Evolutionary conservation across 805 yeast genomes (phyloP), one percentile per base, ranked within the genome.

Genomic region (Nakazawaea wyomingensis): DNA sequence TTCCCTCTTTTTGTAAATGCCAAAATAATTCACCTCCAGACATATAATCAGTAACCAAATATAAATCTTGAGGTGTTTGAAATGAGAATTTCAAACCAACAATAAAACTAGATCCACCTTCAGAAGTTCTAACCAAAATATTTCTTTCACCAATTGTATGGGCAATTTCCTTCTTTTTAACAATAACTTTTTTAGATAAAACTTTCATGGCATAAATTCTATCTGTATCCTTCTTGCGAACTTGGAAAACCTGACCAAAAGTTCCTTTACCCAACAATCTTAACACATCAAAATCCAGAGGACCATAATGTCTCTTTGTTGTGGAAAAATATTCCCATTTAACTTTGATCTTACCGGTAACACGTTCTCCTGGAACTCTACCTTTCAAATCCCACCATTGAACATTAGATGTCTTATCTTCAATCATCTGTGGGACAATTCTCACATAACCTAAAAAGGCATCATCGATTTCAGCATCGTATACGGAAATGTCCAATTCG

Each of bases 131-230:
- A 19, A 91, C 99, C 46, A 93, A 68, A 51, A 93, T 93, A 61
- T 93, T 86, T 54, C 99, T 75, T 69, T 93, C 99, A 27, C 98
- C 98, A 55, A 93, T 88, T 2, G 99, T 93, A 64, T 93, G 99
- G 0, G 98, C 98, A 54, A 93, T 85, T 66, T 93, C 99, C 64
- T 91, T 91, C 73, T 93, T 93, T 63, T 86, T 89, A 39, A 93
- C 96, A 61, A 93, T 93, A 34, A 89, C 91, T 61, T 90, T 90
- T 63, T 93, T 93, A 20, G 95, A 85, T 42, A 93, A 75, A 22
- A 91, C 95, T 66, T 93, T 93, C 99, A 93, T 93, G 32, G 99
- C 99, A 61, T 93, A 93, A 46, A 93, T 84, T 54, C 97, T 78
- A 46, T 78, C 77, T 6, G 95, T 88, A 60, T 93, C 98, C 52